Evolutionary conservation across 306 rosid genomes (phyloP), one percentile per base, ranked within the genome.

Genomic region (Vigna trinervia): DNA sequence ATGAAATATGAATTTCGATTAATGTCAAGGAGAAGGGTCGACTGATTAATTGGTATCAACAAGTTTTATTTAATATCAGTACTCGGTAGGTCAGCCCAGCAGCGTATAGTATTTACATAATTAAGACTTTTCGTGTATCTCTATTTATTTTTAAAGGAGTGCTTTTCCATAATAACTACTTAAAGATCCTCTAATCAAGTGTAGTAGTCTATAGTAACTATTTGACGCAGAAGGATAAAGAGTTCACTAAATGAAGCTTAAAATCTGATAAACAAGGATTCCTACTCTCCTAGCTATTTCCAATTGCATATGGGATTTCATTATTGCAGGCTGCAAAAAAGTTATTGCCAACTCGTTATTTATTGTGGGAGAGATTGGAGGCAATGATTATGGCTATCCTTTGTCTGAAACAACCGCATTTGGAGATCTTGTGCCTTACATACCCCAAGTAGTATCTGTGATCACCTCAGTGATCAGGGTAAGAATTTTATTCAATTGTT

Each of bases 301-400:
- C 32, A 69, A 23, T 23, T 10, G 43, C 48, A 6, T 78, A 15
- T 70, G 68, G 51, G 80, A 67, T 78, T 82, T 78, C 39, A 48
- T 22, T 81, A 13, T 74, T 74, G 69, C 85, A 88, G 90, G 83
- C 39, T 85, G 95, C 83, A 74, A 75, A 56, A 19, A 77, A 9
- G 45, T 83, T 60, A 81, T 86, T 41, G 51, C 60, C 19, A 77
- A 67, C 51, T 83, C 92, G 30, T 58, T 90, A 62, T 74, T 90
- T 86, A 28, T 90, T 41, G 84, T 90, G 76, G 96, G 92, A 79
- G 89, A 87, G 84, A 88, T 90, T 41, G 96, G 92, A 63, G 91
- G 91, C 72, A 87, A 90, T 45, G 96, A 90, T 76, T 87, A 88
- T 62, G 82, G 77, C 71, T 66, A 69, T 78, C 80, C 91, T 5